phyloP scores from a whole-genome alignment of 139 green algal species.

The Axilococcus clingmanii region DNA sequence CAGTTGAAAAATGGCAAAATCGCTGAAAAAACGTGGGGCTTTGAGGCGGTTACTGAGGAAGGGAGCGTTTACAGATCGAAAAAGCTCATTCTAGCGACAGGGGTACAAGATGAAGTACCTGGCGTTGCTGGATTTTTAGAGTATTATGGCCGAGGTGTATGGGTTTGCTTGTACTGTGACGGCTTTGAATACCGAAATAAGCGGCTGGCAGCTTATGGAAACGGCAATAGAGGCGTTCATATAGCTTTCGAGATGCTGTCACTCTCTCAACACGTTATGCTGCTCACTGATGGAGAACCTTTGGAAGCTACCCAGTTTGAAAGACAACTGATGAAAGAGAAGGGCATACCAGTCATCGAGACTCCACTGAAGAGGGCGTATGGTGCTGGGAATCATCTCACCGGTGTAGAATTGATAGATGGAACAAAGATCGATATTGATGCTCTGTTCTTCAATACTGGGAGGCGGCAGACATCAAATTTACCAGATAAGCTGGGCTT shows the following conservation, averaged over 20 bases:
- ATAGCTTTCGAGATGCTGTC: conserved; percentile 17
- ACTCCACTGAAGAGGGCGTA: background rate
- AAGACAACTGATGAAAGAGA: conserved; percentile 2
- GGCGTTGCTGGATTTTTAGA: background rate
- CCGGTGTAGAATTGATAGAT: conserved; percentile 4
- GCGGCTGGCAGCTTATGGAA: conserved; percentile 12
- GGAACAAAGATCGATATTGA: conserved; percentile 2
- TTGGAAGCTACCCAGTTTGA: conserved; percentile 12
- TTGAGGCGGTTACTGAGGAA: conserved; percentile 11
- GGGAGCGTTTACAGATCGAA: conserved; percentile 4
- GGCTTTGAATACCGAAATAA: conserved; percentile 4
- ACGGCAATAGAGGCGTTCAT: conserved; percentile 15
- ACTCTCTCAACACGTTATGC: conserved; percentile 4
- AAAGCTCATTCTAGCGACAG: conserved; percentile 17
- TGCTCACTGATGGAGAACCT: conserved; percentile 13
- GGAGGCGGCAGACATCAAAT: conserved; percentile 2
- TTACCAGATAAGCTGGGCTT: conserved; percentile 18
- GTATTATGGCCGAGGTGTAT: conserved; percentile 12
- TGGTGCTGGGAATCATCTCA: conserved; percentile 1
- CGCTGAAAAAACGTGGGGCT: conserved; percentile 1
- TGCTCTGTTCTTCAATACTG: conserved; percentile 16
- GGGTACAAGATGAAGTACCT: conserved; percentile 8
- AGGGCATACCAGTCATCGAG: conserved; percentile 5
- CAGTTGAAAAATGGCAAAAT: background rate
- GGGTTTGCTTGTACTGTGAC: conserved; percentile 24